phyloP scores from a whole-genome alignment of 2,329 filamentous ascomycete species.

The Corinectria fuckeliana region DNA sequence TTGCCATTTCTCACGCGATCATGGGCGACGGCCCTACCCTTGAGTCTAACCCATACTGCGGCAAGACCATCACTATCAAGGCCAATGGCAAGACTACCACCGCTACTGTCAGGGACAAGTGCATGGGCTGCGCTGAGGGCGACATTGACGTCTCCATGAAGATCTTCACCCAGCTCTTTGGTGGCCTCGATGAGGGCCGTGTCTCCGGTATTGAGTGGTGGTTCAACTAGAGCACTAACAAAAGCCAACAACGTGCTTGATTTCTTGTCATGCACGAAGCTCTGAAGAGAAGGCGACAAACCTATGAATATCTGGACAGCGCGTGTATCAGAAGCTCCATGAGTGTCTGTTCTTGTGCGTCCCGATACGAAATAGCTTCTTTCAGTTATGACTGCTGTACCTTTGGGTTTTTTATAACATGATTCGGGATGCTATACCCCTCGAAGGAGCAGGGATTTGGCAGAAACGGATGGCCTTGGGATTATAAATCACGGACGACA shows the following conservation, averaged over 20 bases:
- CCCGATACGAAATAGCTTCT: conserved; percentile 18
- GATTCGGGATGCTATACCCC: conserved; percentile 33
- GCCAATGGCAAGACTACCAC: conserved; percentile 63
- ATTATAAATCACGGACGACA: neutral
- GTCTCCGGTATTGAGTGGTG: conserved; percentile 50
- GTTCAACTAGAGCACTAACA: conserved; percentile 46
- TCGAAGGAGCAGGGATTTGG: conserved; percentile 26
- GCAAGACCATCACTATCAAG: conserved; percentile 69
- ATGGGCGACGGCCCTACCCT: conserved; percentile 70
- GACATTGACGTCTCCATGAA: conserved; percentile 68
- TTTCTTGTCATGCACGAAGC: neutral
- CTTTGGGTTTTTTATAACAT: conserved; percentile 28
- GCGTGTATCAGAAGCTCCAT: neutral
- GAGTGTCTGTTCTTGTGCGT: neutral
- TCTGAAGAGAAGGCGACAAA: neutral
- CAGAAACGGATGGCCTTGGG: conserved; percentile 16
- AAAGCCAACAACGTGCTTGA: neutral
- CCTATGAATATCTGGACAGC: conserved; percentile 1
- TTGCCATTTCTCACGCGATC: conserved; percentile 70
- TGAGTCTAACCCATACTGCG: conserved; percentile 75
- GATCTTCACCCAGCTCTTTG: conserved; percentile 61
- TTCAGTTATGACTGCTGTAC: conserved; percentile 26
- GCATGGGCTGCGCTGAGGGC: conserved; percentile 66
- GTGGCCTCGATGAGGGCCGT: conserved; percentile 53
- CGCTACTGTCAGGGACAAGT: conserved; percentile 76